Evolutionary conservation across 1,139 yeast genomes (phyloP), one percentile per base, ranked within the genome.

Genomic region (Geotrichum klebahnii): DNA sequence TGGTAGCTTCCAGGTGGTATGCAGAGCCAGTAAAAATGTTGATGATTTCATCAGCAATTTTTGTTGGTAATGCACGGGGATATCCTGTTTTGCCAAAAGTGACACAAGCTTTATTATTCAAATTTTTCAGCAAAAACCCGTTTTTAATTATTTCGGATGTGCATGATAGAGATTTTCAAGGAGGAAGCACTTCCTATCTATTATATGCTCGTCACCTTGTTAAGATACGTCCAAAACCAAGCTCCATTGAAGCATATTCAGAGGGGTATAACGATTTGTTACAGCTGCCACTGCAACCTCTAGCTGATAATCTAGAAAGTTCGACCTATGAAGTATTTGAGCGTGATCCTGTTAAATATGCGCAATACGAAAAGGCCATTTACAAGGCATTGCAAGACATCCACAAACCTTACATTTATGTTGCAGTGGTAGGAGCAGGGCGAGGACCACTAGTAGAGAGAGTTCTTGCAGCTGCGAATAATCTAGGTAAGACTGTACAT

Each of bases 401-500:
- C 26, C 58, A 57, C 10, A 51, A 55, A 16, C 52, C 57, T 35
- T 51, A 57, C n/a, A 54, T 60, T 12, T 31, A 45, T 28, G 67
- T 87, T 3, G 74, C 87, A 5, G 75, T 89, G 1, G 81, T 84
- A 3, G 97, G 97, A 0, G 95, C 96, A 0, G 97, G 97, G 0
- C 69, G 87, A 48, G 97, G 97, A 0, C 89, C 92, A 0, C 67
- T 88, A 34, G 80, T 87, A 1, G 82, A 82, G 44, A 67, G 74
- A 20, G 69, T 78, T 0, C 66, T 75, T 46, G 64, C 68, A 19
- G 79, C 80, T 1, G 66, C 79, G 5, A 59, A 63, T 9, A 62
- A 66, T 55, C 55, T 69, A 32, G 57, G 63, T 56, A 52, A 64
- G 10, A 56, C 64, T 0, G 68, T 75, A 14, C 65, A 65, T 22